Conservation (phyloP, 768 basidiomycete genomes). For the Gautieria morchelliformis region DNA sequence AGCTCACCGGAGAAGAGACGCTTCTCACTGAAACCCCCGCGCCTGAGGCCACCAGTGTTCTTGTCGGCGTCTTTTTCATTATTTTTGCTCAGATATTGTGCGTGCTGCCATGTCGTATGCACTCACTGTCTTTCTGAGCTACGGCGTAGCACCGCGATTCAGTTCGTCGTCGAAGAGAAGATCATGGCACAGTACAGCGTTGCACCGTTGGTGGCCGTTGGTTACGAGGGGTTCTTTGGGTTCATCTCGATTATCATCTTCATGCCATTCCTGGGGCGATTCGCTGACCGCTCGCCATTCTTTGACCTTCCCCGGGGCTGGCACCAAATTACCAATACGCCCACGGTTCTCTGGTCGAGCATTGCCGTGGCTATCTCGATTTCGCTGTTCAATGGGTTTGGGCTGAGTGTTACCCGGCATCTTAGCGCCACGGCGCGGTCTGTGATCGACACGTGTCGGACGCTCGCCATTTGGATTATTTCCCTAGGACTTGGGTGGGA, state of each 20-base stretch:
- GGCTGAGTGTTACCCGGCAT: constrained; percentile 83
- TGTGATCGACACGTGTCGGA: constrained; percentile 90
- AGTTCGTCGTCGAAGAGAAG: constrained; percentile 95
- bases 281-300: constrained; percentile 56
- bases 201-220: constrained; percentile 85
- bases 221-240: constrained; percentile 91
- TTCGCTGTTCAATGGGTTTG: constrained; percentile 72
- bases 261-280: constrained; percentile 71
- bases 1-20: constrained; percentile 14
- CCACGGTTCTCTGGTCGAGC: constrained; percentile 56
- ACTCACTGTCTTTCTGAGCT: constrained; percentile 6
- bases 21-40: constrained; percentile 27
- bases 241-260: constrained; percentile 65
- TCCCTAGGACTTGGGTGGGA: constrained; percentile 91
- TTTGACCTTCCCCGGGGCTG: constrained; percentile 89
- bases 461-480: constrained; percentile 91
- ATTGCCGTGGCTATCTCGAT: constrained; percentile 71
- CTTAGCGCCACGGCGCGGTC: constrained; percentile 90
- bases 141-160: constrained; percentile 66
- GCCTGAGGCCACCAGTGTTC: constrained; percentile 57
- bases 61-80: constrained; percentile 84
- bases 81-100: constrained; percentile 93
- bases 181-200: constrained; percentile 85
- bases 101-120: constrained; percentile 20
- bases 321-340: constrained; percentile 77